These are phyloP conservation scores for Umbilicus rupestris DNA, from an alignment of 164 flowering plant species.

Conservation along the genomic window DNA sequence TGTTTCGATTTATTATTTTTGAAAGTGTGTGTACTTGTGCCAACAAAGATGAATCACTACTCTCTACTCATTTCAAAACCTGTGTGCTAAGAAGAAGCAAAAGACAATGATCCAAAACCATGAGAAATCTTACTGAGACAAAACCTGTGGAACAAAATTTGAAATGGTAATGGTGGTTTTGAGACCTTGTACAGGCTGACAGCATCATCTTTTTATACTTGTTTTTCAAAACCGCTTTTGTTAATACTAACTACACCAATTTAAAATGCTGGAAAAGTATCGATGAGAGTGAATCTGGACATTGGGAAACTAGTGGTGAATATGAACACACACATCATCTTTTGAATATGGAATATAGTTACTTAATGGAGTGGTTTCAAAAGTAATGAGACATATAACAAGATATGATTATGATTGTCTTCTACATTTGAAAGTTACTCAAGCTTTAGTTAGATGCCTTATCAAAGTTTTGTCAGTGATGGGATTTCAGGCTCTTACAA, in stretches of 20 bases:
- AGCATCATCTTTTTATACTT: neutral
- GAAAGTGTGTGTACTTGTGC: too few relatives aligned
- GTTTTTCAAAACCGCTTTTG: neutral
- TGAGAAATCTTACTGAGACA: too few relatives aligned
- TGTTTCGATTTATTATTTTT: too few relatives aligned
- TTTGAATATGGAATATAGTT: neutral
- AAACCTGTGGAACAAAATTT: too few relatives aligned
- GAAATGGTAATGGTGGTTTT: neutral
- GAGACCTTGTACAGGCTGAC: too few relatives aligned
- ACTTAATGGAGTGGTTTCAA: constrained; percentile 1
- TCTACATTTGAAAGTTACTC: neutral
- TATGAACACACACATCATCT: neutral
- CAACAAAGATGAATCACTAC: too few relatives aligned
- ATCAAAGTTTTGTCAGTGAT: neutral
- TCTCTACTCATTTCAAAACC: too few relatives aligned
- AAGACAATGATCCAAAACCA: too few relatives aligned
- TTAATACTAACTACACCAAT: neutral
- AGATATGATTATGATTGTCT: neutral
- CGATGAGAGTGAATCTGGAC: neutral
- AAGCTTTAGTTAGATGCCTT: neutral
- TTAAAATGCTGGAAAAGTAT: neutral
- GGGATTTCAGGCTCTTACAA: too few relatives aligned
- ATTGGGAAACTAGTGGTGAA: neutral
- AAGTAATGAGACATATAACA: neutral
- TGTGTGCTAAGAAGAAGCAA: too few relatives aligned